phyloP scores from a whole-genome alignment of 2,329 filamentous ascomycete genomes.

The Penicillium polonicum region DNA sequence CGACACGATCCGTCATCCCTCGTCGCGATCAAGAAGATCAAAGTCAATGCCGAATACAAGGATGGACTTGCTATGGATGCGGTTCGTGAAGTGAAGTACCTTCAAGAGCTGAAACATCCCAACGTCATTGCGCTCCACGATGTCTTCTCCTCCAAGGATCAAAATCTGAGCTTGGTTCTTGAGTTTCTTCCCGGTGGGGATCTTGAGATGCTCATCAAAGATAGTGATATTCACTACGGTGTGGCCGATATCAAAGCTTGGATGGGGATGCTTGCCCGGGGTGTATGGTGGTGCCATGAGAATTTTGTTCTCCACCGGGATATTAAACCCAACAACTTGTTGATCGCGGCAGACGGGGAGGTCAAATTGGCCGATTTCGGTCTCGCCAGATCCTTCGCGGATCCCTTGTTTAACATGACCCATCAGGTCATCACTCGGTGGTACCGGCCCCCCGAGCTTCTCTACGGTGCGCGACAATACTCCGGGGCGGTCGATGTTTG shows the following conservation, averaged over 20 bases:
- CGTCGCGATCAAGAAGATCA: conserved; percentile 67
- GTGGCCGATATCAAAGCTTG: conserved; percentile 92
- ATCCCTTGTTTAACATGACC: conserved; percentile 87
- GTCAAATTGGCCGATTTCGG: conserved; percentile 98
- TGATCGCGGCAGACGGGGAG: conserved; percentile 89
- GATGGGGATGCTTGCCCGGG: conserved; percentile 95
- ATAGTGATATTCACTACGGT: conserved; percentile 78
- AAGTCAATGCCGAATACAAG: conserved; percentile 61
- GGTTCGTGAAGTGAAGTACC: conserved; percentile 90
- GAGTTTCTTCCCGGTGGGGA: conserved; percentile 94
- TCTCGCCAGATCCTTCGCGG: conserved; percentile 83
- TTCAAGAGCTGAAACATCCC: conserved; percentile 89
- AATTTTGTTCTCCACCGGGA: conserved; percentile 93
- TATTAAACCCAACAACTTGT: conserved; percentile 97
- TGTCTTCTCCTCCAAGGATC: conserved; percentile 93
- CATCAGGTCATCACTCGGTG: conserved; percentile 93
- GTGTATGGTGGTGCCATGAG: conserved; percentile 94
- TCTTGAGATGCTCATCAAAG: conserved; percentile 89
- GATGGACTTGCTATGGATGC: conserved; percentile 94
- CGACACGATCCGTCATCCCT: conserved; percentile 67
- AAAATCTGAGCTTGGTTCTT: conserved; percentile 93
- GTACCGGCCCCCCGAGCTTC: conserved; percentile 92
- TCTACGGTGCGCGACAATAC: conserved; percentile 88
- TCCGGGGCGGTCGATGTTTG: conserved; percentile 89
- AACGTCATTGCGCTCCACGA: conserved; percentile 92